Conservation (phyloP, 768 basidiomycete species). For the Astraeus odoratus region DNA sequence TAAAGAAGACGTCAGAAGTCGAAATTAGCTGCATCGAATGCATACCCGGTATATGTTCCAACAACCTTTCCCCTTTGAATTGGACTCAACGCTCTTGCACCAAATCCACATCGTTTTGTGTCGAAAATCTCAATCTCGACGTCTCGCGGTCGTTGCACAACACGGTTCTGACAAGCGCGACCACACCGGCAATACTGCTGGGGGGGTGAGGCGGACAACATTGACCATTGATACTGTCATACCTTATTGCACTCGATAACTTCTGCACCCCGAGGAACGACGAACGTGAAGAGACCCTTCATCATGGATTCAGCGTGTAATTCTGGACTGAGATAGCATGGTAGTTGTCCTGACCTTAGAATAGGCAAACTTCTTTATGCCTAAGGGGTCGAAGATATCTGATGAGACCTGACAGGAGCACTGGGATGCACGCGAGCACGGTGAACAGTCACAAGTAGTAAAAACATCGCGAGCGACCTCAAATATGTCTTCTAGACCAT, state of each 20-base stretch:
- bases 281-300: slow-evolving; percentile 47
- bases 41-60: slow-evolving; percentile 65
- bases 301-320: slow-evolving; percentile 1
- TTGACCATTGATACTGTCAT: slow-evolving; percentile 5
- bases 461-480: slow-evolving; percentile 29
- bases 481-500: slow-evolving; percentile 13
- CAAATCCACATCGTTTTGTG: slow-evolving; percentile 56
- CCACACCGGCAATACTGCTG: slow-evolving; percentile 41
- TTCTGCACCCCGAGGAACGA: slow-evolving; percentile 35
- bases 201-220: neutral
- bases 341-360: slow-evolving; percentile 31
- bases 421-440: slow-evolving; percentile 25
- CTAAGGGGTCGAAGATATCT: slow-evolving; percentile 27
- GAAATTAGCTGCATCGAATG: neutral
- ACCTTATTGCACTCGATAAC: slow-evolving; percentile 66
- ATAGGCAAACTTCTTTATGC: slow-evolving; percentile 36
- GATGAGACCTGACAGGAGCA: slow-evolving; percentile 48
- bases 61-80: slow-evolving; percentile 51
- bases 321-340: neutral
- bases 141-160: slow-evolving; percentile 52
- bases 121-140: slow-evolving; percentile 61
- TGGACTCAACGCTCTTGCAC: slow-evolving; percentile 40
- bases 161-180: slow-evolving; percentile 46
- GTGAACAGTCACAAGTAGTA: slow-evolving; percentile 38
- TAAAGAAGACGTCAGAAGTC: slow-evolving; percentile 16